Evolutionary conservation across 371 early-diverging fungal species (phyloP).

Genomic region (Basidiobolus heterosporus): DNA sequence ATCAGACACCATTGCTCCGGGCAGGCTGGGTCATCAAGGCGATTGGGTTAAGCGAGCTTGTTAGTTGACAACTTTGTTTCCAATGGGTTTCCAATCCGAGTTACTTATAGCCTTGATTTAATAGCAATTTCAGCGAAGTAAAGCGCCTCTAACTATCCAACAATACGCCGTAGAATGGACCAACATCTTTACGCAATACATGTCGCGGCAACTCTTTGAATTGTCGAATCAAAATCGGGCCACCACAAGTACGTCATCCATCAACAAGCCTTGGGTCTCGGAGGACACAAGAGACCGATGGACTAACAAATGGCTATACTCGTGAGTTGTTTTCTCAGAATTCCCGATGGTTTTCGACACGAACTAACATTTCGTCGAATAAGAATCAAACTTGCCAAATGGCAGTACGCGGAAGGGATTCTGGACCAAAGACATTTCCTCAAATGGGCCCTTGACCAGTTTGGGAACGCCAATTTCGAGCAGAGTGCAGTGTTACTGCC

Average conservation of each 20-base stretch:
- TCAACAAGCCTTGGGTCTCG: background rate
- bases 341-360: background rate
- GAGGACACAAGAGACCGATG: background rate
- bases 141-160: background rate
- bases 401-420: slow-evolving; percentile 53
- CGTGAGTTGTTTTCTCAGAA: background rate
- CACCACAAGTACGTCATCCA: background rate
- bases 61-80: background rate
- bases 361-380: background rate
- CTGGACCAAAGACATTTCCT: slow-evolving; percentile 47
- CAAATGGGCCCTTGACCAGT: slow-evolving; percentile 33
- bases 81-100: background rate
- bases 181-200: background rate
- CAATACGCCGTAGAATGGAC: background rate
- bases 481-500: slow-evolving; percentile 40
- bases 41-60: slow-evolving; percentile 12
- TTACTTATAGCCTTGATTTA: background rate
- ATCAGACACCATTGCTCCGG: slow-evolving; percentile 42
- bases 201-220: background rate
- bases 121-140: background rate
- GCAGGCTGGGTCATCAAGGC: slow-evolving; percentile 60
- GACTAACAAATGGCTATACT: slow-evolving; percentile 28
- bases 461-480: slow-evolving; percentile 34
- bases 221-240: background rate
- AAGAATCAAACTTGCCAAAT: slow-evolving; percentile 35